phyloP scores from a whole-genome alignment of 1,139 yeast species.

The Scheffersomyces parashehatae region DNA sequence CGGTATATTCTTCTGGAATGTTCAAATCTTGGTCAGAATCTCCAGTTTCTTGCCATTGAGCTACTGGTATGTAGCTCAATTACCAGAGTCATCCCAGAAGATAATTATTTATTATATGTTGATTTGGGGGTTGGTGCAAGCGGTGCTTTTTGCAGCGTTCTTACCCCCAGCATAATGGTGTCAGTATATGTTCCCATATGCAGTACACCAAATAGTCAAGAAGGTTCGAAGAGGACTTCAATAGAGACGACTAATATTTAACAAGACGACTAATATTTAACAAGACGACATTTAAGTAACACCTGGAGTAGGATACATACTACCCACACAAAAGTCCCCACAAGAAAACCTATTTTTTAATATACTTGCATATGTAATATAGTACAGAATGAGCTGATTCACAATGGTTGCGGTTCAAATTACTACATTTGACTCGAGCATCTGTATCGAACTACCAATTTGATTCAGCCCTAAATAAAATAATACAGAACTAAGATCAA shows the following conservation, averaged over 20 bases:
- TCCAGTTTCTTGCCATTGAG: constrained; percentile 74
- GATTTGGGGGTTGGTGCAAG: constrained; percentile 59
- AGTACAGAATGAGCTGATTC: no score
- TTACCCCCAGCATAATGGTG: constrained; percentile 67
- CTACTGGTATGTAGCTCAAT: constrained; percentile 65
- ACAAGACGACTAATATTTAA: neutral
- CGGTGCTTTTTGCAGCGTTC: constrained; percentile 62
- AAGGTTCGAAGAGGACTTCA: neutral
- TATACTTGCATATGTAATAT: no score
- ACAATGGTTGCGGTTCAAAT: no score
- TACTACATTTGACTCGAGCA: no score
- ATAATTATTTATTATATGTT: constrained; percentile 44
- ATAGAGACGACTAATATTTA: neutral
- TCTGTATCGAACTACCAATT: no score
- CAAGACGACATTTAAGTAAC: neutral
- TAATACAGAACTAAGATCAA: no score
- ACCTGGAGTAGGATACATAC: no score
- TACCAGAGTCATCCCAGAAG: constrained; percentile 23
- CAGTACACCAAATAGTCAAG: no score
- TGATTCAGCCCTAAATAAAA: no score
- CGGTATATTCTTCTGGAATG: constrained; percentile 70
- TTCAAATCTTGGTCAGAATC: constrained; percentile 81
- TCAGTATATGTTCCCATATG: no score
- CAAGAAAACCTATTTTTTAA: no score
- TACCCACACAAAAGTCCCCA: no score